Percentiles rank a stretch among this genome's conserved stretches.
These are phyloP conservation scores for Salix arbutifolia DNA, from an alignment of 345 rosid species.

Conservation along the genomic window DNA sequence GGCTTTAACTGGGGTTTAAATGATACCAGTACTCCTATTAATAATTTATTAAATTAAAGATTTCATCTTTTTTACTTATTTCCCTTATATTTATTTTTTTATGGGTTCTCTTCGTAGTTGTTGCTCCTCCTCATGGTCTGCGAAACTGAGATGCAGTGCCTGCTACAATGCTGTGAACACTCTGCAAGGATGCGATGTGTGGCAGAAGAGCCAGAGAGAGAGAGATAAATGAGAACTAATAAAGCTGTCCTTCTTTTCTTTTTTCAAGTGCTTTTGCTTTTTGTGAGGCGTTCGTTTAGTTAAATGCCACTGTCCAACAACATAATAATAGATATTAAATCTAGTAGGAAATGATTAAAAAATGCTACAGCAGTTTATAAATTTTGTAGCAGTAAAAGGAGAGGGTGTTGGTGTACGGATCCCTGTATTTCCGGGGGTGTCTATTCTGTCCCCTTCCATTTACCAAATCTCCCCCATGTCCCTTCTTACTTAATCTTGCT, in stretches of 20 bases:
- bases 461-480: slow-evolving; percentile 39
- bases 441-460: slow-evolving; percentile 51
- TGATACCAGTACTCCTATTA: neutral
- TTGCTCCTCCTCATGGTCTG: slow-evolving; percentile 20
- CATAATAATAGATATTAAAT: neutral
- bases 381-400: neutral
- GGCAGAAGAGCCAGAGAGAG: slow-evolving; percentile 16
- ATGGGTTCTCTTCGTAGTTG: neutral
- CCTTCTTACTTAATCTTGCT: neutral
- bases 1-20: slow-evolving; percentile 9
- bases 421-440: slow-evolving; percentile 65
- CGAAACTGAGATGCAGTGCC: slow-evolving; percentile 14
- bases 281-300: neutral
- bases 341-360: neutral
- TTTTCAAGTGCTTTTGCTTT: neutral
- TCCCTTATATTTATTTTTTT: neutral
- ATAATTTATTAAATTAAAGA: neutral
- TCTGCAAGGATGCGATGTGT: slow-evolving; percentile 38
- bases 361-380: neutral
- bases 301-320: no score
- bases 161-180: slow-evolving; percentile 43
- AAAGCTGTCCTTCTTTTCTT: neutral
- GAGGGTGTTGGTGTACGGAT: slow-evolving; percentile 30
- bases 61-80: slow-evolving; percentile 10
- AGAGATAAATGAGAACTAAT: neutral